phyloP scores from a whole-genome alignment of 768 basidiomycete genomes.

The Epithele typhae region DNA sequence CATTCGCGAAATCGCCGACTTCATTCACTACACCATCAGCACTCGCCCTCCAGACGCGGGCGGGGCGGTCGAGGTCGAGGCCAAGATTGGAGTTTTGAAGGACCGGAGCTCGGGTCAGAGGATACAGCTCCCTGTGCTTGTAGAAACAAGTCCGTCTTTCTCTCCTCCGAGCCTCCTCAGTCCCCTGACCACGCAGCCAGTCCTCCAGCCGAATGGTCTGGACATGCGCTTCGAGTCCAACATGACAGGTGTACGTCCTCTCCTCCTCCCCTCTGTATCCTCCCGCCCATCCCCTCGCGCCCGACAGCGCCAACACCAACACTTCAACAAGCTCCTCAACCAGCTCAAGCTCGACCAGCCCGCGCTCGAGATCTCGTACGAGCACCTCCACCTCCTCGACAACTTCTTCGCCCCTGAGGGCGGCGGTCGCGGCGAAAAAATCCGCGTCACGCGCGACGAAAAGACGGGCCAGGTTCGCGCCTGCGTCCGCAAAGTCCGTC shows the following conservation, averaged over 20 bases:
- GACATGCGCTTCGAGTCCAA: slow-evolving; percentile 86
- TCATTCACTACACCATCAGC: slow-evolving; percentile 68
- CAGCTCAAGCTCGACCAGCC: slow-evolving; percentile 57
- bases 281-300: background rate
- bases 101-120: slow-evolving; percentile 55
- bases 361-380: slow-evolving; percentile 62
- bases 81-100: slow-evolving; percentile 76
- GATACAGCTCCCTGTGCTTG: slow-evolving; percentile 65
- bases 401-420: slow-evolving; percentile 58
- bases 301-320: slow-evolving; percentile 77
- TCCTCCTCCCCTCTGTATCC: too few relatives aligned
- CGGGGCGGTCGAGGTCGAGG: slow-evolving; percentile 81
- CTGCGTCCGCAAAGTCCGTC: slow-evolving; percentile 72
- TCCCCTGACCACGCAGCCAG: slow-evolving; percentile 33
- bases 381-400: slow-evolving; percentile 76
- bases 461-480: slow-evolving; percentile 64
- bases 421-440: slow-evolving; percentile 43
- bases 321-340: slow-evolving; percentile 87
- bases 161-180: background rate
- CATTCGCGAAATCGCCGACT: slow-evolving; percentile 88
- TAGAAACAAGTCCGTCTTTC: slow-evolving; percentile 72
- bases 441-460: slow-evolving; percentile 83
- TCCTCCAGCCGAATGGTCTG: slow-evolving; percentile 55
- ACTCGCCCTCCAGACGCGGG: slow-evolving; percentile 44
- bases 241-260: slow-evolving; percentile 69